Conservation (phyloP, 768 basidiomycete genomes). For the Tylopilus sp. region DNA sequence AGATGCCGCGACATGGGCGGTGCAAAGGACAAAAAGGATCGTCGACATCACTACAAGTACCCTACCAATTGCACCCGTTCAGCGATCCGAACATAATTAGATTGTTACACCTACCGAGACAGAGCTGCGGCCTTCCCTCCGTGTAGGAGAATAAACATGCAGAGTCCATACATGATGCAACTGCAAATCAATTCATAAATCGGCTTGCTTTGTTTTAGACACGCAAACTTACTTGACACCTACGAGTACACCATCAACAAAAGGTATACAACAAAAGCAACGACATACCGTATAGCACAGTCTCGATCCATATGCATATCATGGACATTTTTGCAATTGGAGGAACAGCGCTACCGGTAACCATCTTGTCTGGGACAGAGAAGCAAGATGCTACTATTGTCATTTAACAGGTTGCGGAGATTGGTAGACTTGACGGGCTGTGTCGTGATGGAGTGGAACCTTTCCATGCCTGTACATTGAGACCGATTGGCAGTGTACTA, state of each 20-base stretch:
- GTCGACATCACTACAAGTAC: neutral
- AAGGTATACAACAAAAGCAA: neutral
- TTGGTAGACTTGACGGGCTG: neutral
- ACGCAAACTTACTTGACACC: neutral
- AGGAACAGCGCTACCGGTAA: neutral
- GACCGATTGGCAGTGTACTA: neutral
- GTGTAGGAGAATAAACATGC: neutral
- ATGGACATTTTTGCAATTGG: neutral
- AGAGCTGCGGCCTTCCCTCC: neutral
- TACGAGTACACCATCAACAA: neutral
- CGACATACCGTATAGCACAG: neutral
- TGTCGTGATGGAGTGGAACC: too few relatives aligned
- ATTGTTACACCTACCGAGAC: neutral
- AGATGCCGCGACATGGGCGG: neutral
- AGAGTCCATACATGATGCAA: neutral
- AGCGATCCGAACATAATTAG: neutral
- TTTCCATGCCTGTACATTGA: neutral
- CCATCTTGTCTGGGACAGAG: neutral
- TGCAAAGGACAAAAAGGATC: neutral
- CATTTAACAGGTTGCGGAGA: neutral
- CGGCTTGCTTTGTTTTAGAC: too few relatives aligned
- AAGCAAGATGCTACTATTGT: too few relatives aligned
- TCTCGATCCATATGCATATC: slow-evolving; percentile 1
- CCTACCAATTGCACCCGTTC: neutral
- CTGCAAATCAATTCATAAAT: neutral